A percentile compares a stretch with the other conserved stretches of the same genome.
Evolutionary conservation across 441 rosid genomes (phyloP).

Genomic region (Codiaeum variegatum): DNA sequence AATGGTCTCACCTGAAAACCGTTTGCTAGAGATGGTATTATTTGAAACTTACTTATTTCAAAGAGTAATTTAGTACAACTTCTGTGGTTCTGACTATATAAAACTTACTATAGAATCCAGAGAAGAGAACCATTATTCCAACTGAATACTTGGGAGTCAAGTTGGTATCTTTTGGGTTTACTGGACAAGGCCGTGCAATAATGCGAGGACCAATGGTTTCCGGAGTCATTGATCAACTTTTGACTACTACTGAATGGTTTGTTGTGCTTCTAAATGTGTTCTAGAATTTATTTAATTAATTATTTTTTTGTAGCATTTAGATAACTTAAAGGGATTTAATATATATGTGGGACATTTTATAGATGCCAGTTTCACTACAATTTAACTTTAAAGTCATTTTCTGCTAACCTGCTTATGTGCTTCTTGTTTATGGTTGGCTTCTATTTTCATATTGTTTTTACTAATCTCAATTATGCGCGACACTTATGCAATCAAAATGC

Average conservation of each 20-base stretch:
- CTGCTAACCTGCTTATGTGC: neutral
- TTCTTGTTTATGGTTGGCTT: neutral
- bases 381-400: neutral
- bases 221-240: conserved; percentile 91
- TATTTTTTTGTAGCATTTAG: neutral
- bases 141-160: conserved; percentile 92
- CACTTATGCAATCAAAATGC: conserved; percentile 16
- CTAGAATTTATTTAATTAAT: no score
- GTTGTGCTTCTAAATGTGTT: conserved; percentile 22
- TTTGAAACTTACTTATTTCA: conserved; percentile 19
- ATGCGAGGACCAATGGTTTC: conserved; percentile 99
- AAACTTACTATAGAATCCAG: conserved; percentile 61
- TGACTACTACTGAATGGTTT: conserved; percentile 92
- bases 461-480: neutral
- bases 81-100: conserved; percentile 23
- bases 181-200: conserved; percentile 95
- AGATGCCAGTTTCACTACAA: neutral
- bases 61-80: conserved; percentile 8
- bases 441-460: neutral
- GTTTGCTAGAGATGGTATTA: conserved; percentile 76
- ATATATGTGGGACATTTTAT: neutral
- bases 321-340: neutral
- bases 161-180: conserved; percentile 90
- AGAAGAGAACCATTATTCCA: conserved; percentile 79
- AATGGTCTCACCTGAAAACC: conserved; percentile 89